Percentiles rank a stretch among this genome's conserved stretches.
Conservation (phyloP, 2,329 filamentous ascomycete genomes). For the Biscogniauxia marginata region DNA sequence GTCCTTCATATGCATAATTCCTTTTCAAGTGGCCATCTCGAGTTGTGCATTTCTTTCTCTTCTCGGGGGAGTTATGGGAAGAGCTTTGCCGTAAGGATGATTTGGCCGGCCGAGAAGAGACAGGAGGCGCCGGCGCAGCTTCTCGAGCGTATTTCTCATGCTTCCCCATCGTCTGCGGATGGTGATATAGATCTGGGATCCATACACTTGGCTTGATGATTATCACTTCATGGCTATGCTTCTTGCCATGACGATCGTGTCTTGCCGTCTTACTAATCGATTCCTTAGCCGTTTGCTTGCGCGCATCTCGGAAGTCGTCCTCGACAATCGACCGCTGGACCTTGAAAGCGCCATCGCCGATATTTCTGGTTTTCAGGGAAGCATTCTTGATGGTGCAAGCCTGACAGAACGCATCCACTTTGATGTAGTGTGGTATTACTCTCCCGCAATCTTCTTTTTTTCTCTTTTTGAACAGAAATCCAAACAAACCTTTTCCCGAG, state of each 20-base stretch:
- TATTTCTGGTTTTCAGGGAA: constrained; percentile 6
- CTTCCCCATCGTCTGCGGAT: constrained; percentile 19
- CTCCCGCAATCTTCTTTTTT: constrained; percentile 23
- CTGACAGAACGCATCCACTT: constrained; percentile 17
- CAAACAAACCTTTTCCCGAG: constrained; percentile 17
- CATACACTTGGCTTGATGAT: constrained; percentile 16
- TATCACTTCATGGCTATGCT: constrained; percentile 5
- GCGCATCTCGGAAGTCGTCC: constrained; percentile 12
- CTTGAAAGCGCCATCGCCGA: constrained; percentile 23
- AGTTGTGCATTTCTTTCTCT: neutral
- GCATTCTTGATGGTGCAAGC: constrained; percentile 17
- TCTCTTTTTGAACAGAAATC: constrained; percentile 13
- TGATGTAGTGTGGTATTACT: constrained; percentile 20
- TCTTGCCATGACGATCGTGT: neutral
- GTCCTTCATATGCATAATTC: neutral
- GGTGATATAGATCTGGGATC: constrained; percentile 21
- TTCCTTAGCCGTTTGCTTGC: constrained; percentile 7
- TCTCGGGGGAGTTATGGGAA: neutral
- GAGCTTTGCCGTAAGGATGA: neutral
- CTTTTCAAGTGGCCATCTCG: neutral
- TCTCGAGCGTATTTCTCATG: constrained; percentile 13
- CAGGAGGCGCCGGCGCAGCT: constrained; percentile 14
- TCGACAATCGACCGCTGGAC: constrained; percentile 13
- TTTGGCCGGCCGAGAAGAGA: constrained; percentile 9
- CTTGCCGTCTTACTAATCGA: constrained; percentile 6